A percentile compares a stretch with the other conserved stretches of the same genome.
Conservation (phyloP, 768 basidiomycete genomes). For the Russula sp. region DNA sequence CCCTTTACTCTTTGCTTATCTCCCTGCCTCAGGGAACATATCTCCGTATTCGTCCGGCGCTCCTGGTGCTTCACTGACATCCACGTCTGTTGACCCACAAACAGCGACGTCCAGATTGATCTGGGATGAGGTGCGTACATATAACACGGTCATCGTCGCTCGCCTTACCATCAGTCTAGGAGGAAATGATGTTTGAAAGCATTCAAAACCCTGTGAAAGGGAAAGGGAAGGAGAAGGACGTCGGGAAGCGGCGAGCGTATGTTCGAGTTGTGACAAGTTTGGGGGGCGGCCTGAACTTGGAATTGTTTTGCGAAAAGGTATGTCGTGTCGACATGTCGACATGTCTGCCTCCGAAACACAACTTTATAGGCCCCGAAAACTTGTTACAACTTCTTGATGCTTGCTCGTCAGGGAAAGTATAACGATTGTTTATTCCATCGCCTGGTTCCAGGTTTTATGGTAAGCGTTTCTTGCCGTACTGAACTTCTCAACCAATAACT, state of each 20-base stretch:
- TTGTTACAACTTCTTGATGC: constrained; percentile 96
- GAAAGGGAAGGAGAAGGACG: constrained; percentile 89
- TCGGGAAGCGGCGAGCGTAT: constrained; percentile 87
- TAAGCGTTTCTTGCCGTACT: constrained; percentile 29
- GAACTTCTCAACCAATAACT: constrained; percentile 6
- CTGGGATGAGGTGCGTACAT: constrained; percentile 76
- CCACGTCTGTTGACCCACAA: constrained; percentile 80
- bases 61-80: constrained; percentile 89
- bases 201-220: constrained; percentile 73
- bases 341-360: neutral
- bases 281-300: constrained; percentile 77
- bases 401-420: constrained; percentile 87
- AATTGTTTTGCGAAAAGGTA: constrained; percentile 86
- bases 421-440: constrained; percentile 87
- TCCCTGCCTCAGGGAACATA: constrained; percentile 59
- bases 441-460: constrained; percentile 93
- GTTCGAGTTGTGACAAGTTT: constrained; percentile 92
- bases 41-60: constrained; percentile 89
- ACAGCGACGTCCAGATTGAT: constrained; percentile 67
- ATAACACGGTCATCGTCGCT: neutral
- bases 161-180: constrained; percentile 35
- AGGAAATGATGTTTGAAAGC: constrained; percentile 97
- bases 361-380: constrained; percentile 82
- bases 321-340: constrained; percentile 5
- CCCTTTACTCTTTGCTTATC: neutral